These are phyloP conservation scores for Fistulifera solaris DNA, from an alignment of 108 stramenopile genomes.

Conservation along the genomic window DNA sequence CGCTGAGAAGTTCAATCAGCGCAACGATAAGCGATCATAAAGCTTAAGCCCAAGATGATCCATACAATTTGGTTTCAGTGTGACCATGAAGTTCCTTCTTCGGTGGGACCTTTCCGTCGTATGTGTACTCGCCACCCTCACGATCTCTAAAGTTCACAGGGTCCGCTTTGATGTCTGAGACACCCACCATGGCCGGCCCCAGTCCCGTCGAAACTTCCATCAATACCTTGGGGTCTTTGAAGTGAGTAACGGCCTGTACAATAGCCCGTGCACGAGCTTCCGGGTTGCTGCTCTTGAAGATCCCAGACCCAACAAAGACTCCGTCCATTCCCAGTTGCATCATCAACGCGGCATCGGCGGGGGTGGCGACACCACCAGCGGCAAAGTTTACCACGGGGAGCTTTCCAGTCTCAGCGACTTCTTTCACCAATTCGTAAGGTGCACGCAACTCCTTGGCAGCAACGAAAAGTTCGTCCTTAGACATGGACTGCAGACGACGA, in stretches of 20 bases:
- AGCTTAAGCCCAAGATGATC: slow-evolving; percentile 74
- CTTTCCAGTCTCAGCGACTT: slow-evolving; percentile 83
- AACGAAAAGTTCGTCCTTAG: slow-evolving; percentile 95
- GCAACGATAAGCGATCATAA: no score
- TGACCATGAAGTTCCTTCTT: slow-evolving; percentile 81
- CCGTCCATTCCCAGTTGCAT: slow-evolving; percentile 99
- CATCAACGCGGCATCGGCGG: slow-evolving; percentile 98
- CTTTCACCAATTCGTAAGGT: slow-evolving; percentile 89
- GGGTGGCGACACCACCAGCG: slow-evolving; percentile 98
- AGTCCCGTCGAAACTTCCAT: slow-evolving; percentile 92
- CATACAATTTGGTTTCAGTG: slow-evolving; percentile 94
- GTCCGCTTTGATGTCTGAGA: slow-evolving; percentile 92
- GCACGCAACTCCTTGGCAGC: slow-evolving; percentile 94
- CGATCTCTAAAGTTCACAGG: slow-evolving; percentile 97
- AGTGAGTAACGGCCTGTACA: slow-evolving; percentile 95
- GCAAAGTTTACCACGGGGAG: slow-evolving; percentile 99
- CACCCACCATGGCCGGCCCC: slow-evolving; percentile 98
- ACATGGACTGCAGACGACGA: slow-evolving; percentile 69
- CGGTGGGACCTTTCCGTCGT: slow-evolving; percentile 80
- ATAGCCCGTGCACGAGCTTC: slow-evolving; percentile 93
- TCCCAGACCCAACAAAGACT: slow-evolving; percentile 97
- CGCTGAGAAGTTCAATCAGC: no score
- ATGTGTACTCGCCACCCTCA: slow-evolving; percentile 82
- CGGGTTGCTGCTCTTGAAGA: slow-evolving; percentile 93
- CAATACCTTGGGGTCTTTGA: slow-evolving; percentile 93